Percentiles rank a stretch among this genome's conserved stretches.
phyloP scores from a whole-genome alignment of 2,329 filamentous ascomycete genomes.

The Penicillium nordicum region DNA sequence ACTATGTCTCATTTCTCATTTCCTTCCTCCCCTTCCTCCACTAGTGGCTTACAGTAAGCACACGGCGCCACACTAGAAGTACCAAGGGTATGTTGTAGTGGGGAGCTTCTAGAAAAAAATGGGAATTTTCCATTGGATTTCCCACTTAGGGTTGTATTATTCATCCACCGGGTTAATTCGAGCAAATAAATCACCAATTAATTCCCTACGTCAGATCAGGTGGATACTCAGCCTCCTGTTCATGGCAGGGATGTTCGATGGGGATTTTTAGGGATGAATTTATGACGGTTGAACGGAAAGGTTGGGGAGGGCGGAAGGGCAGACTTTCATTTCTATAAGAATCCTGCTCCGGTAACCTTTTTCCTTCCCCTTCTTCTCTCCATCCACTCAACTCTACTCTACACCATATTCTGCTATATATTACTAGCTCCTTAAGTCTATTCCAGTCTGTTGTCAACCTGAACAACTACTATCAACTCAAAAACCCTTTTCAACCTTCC shows the following conservation, averaged over 20 bases:
- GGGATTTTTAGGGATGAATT: conserved; percentile 10
- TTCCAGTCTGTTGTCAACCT: not conserved
- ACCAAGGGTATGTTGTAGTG: conserved; percentile 11
- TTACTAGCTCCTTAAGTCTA: not conserved
- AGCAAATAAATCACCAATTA: conserved; percentile 13
- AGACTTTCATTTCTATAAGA: conserved; percentile 8
- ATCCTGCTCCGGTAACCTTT: conserved; percentile 1
- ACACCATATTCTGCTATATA: not conserved
- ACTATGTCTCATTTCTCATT: conserved; percentile 4
- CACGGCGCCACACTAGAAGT: conserved; percentile 5
- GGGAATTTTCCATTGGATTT: conserved; percentile 23
- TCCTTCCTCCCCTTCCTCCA: not conserved
- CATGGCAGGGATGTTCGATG: conserved; percentile 27
- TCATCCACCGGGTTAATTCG: conserved; percentile 10
- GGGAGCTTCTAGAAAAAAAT: conserved; percentile 27
- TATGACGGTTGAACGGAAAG: conserved; percentile 11
- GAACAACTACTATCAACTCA: conserved; percentile 5
- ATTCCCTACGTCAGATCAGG: conserved; percentile 29
- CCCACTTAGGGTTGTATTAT: conserved; percentile 22
- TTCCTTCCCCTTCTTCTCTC: not conserved
- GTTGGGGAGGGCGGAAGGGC: not conserved
- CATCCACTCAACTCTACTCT: not conserved
- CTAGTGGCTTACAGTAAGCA: conserved; percentile 15
- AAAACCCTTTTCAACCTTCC: conserved; percentile 1
- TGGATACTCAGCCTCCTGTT: conserved; percentile 30